phyloP scores from a whole-genome alignment of 345 rosid genomes.

The Cardiospermum halicacabum region DNA sequence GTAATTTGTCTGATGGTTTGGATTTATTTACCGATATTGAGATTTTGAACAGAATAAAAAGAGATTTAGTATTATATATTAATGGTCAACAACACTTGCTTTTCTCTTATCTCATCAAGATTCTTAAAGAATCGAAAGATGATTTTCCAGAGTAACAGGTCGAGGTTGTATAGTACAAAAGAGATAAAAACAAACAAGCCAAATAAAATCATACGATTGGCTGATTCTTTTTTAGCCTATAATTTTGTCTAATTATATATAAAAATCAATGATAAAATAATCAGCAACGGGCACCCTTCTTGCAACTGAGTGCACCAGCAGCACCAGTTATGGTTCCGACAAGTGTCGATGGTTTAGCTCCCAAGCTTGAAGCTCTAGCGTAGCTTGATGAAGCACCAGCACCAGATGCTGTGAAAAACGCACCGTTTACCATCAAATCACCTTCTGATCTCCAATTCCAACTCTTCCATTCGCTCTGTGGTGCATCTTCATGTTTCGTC shows the following conservation, averaged over 20 bases:
- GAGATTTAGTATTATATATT: background rate
- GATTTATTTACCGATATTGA: background rate
- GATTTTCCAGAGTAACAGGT: slow-evolving; percentile 43
- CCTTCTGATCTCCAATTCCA: slow-evolving; percentile 92
- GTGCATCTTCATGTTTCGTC: slow-evolving; percentile 76
- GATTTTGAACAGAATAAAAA: background rate
- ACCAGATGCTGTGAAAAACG: slow-evolving; percentile 62
- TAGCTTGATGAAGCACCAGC: slow-evolving; percentile 69
- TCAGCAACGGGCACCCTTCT: slow-evolving; percentile 66
- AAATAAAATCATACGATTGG: background rate
- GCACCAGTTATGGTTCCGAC: slow-evolving; percentile 51
- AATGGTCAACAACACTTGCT: slow-evolving; percentile 40
- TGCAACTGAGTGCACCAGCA: slow-evolving; percentile 65
- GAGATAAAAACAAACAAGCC: slow-evolving; percentile 1
- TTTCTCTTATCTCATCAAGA: slow-evolving; percentile 32
- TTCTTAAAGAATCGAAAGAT: slow-evolving; percentile 30
- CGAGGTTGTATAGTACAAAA: slow-evolving; percentile 41
- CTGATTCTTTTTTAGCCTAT: slow-evolving; percentile 15
- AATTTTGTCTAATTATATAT: slow-evolving; percentile 2
- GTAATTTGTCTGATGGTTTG: slow-evolving; percentile 4
- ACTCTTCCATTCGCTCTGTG: slow-evolving; percentile 50
- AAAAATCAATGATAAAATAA: too few relatives aligned
- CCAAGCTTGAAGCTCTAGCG: slow-evolving; percentile 68
- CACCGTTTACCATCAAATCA: slow-evolving; percentile 65
- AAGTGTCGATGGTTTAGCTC: slow-evolving; percentile 68